Conservation (phyloP, 192 early-diverging fungal genomes). For the Rhizophlyctis rosea region DNA sequence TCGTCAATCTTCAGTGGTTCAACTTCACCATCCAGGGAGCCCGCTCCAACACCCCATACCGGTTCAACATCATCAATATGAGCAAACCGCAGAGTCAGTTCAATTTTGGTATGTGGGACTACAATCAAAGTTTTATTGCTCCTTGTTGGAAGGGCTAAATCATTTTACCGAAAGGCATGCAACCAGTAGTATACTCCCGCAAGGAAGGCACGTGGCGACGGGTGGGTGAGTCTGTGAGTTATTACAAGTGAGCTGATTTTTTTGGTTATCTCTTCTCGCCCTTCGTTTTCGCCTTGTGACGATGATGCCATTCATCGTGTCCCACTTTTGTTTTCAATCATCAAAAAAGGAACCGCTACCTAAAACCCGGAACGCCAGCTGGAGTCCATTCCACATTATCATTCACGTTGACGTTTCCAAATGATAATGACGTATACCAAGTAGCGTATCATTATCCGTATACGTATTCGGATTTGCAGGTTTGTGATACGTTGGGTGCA, state of each 20-base stretch:
- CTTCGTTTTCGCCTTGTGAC: background rate
- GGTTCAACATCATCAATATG: conserved; percentile 56
- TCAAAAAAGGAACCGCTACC: conserved; percentile 43
- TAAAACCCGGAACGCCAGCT: too few relatives aligned
- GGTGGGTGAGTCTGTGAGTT: conserved; percentile 44
- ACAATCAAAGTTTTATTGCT: conserved; percentile 1
- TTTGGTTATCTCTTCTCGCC: too few relatives aligned
- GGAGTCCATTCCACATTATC: conserved; percentile 44
- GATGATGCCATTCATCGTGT: background rate
- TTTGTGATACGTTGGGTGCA: too few relatives aligned
- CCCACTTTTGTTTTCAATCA: conserved; percentile 27
- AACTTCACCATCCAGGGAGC: conserved; percentile 45
- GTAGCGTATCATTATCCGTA: conserved; percentile 60
- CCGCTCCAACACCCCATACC: conserved; percentile 33
- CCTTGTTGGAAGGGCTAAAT: too few relatives aligned
- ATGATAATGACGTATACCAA: conserved; percentile 35
- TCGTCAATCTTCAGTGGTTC: conserved; percentile 47
- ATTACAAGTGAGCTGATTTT: conserved; percentile 44
- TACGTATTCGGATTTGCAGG: conserved; percentile 45
- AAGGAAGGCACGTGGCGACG: conserved; percentile 40
- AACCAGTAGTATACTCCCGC: conserved; percentile 50
- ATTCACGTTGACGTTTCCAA: conserved; percentile 28
- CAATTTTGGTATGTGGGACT: conserved; percentile 39
- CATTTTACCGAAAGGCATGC: too few relatives aligned
- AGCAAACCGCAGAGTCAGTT: conserved; percentile 52